Base-by-base conservation (phyloP, 2,329 filamentous ascomycete genomes). In the Colletotrichum higginsianum region DNA sequence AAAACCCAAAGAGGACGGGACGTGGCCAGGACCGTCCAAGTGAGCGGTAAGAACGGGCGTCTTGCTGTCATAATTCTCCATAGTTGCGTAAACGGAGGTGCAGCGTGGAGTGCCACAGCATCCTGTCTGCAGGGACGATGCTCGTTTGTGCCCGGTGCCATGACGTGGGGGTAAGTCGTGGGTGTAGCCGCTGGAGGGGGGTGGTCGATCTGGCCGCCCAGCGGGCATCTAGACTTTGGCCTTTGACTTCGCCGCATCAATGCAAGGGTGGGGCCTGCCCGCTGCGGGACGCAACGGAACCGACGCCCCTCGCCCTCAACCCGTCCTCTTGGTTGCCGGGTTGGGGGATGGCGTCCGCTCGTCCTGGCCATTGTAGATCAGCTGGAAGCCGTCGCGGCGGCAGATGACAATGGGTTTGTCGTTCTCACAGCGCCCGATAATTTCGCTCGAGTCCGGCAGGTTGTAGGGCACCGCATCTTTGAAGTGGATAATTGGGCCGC, bases 401-500 rank as follows among this genome's bases (percentile, higher is more conserved):
- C 83, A 85, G 6, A 82, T 78, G 13, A 85, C 79, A 18, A 85
- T 80, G 4, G 84, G 82, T 15, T 78, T 75, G 26, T 80, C 79
- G 47, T 80, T 73, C 0, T 77, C 76, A 12, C 78, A 79, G 49
- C 79, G 78, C 9, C 84, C 83, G 4, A 86, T 67, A 1, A 86
- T 72, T 49, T 81, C 76, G 18, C 80, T 79, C 21, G 80, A 77
- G 8, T 79, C 74, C 2, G 79, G 78, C 2, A 83, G 65, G 13
- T 75, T 73, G 26, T 78, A 75, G 9, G 79, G 78, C 6, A 80
- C 74, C 0, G 82, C 76, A n/a, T 82, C 77, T 46, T 75, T 78
- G 68, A 86, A 85, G 21, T 82, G 81, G n/a, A 87, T 75, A 61
- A 87, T 86, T 3, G 85, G 84, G 3, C 83, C 83, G 16, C 85